Base-by-base conservation (phyloP, 108 stramenopile species). In the Fragilaria crotonensis region DNA sequence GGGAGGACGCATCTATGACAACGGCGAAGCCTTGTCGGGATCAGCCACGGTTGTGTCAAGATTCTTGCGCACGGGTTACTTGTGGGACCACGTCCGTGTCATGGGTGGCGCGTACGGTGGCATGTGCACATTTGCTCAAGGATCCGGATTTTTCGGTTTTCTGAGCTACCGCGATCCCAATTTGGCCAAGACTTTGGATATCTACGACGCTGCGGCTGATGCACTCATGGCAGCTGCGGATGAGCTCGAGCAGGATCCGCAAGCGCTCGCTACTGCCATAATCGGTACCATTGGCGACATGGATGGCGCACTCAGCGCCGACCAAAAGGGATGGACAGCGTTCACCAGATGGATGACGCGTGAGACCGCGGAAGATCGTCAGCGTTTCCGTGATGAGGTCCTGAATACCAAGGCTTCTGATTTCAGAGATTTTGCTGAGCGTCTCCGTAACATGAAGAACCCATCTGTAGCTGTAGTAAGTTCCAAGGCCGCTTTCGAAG, bases 101-200 rank as follows among this genome's bases (percentile, higher is more conserved):
- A 83, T 83, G 75, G 94, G 94, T n/a, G 96, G 97, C 23, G 97
- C 97, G 1, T 98, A 98, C 64, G 97, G 95, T 45, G 95, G 95
- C 17, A 94, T 95, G 76, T 93, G 93, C 60, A 79, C 87, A 28
- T 95, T 95, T 70, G 75, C 81, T 60, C 90, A 88, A 7, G 66
- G 72, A 32, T 74, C 82, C 45, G 86, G 84, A 1, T 66, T 90
- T 52, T 92, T 98, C 52, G 70, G 81, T 22, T 98, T 88, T 71
- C 63, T 95, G 52, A 89, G 87, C 47, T 98, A 98, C 77, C 77
- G 97, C 31, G 97, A 98, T 69, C 97, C 97, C 9, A 98, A 98
- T 71, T 72, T 96, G 14, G 72, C 74, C 25, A 83, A 89, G 68
- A 96, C 96, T 11, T 74, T 98, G 20, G 93, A 98, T 56, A 84